Evolutionary conservation across 176 grass and related monocot genomes (phyloP), one percentile per base, ranked within the genome.

Genomic region (Chrysopogon serrulatus): DNA sequence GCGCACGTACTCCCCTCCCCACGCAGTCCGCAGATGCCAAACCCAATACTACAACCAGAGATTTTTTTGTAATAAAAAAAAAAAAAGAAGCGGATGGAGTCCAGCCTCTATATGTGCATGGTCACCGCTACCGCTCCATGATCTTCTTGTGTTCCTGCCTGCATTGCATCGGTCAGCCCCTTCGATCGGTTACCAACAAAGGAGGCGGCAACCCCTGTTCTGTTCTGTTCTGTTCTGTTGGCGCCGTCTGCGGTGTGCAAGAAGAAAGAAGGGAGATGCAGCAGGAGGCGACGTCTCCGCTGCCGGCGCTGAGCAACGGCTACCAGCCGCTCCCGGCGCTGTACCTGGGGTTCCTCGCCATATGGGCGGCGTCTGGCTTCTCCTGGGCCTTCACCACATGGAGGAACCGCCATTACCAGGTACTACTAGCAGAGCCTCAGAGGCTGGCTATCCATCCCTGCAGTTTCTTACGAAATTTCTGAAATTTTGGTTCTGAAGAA

Each of bases 351-450:
- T 94, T 98, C 77, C 42, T 98, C 39, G 91, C 80, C 51, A 92
- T 98, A 83, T 98, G 96, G 96, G 87, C 89, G 40, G 85, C 86
- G 19, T 92, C 96, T 2, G 96, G 89, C 49, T 79, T 92, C 86
- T 90, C 93, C 51, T 98, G 96, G 96, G 92, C 79, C 65, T 83
- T 95, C 85, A 90, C 65, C 82, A 88, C 96, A 2, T 98, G 96
- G 89, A 94, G 80, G 79, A 93, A 92, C 72, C 93, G 91, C 37
- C 91, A 87, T 82, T 93, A 90, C 83, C 88, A 95, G 95, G 95
- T 98, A 62, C 61, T 10, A 3, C 2, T 24, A 6, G 0, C 28
- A 64, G 8, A 36, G n/a, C n/a, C n/a, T n/a, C n/a, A n/a, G n/a
- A n/a, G n/a, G n/a, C n/a, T n/a, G n/a, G n/a, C n/a, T n/a, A n/a